Conservation (phyloP, 1,284 basidiomycete genomes). For the Boletus smithii region DNA sequence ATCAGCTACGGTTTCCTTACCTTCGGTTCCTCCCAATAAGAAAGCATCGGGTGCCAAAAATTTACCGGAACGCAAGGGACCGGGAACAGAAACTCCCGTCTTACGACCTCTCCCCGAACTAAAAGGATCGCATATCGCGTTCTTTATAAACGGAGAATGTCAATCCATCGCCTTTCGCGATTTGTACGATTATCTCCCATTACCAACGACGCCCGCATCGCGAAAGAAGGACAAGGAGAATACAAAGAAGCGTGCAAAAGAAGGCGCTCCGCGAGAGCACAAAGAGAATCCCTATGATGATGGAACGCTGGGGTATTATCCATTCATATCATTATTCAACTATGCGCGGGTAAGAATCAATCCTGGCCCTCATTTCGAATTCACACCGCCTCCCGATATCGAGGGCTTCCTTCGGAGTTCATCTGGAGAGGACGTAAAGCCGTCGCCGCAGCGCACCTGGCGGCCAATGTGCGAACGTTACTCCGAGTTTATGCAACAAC, state of each 20-base stretch:
- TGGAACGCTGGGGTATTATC: slow-evolving; percentile 93
- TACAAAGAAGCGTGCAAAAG: slow-evolving; percentile 51
- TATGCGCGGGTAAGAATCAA: slow-evolving; percentile 84
- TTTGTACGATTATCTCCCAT: slow-evolving; percentile 87
- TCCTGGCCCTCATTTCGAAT: slow-evolving; percentile 83
- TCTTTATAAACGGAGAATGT: slow-evolving; percentile 89
- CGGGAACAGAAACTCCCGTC: slow-evolving; percentile 28
- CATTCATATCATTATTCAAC: slow-evolving; percentile 91
- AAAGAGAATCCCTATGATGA: slow-evolving; percentile 89
- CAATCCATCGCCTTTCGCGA: slow-evolving; percentile 87
- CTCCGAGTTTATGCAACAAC: slow-evolving; percentile 72
- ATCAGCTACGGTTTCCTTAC: slow-evolving; percentile 53
- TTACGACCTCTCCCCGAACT: slow-evolving; percentile 74
- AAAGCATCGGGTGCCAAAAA: slow-evolving; percentile 67
- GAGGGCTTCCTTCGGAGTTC: slow-evolving; percentile 52
- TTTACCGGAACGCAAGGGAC: slow-evolving; percentile 46
- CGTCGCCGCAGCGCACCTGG: slow-evolving; percentile 52
- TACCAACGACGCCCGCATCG: slow-evolving; percentile 59
- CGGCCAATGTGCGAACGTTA: slow-evolving; percentile 77
- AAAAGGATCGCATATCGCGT: slow-evolving; percentile 74
- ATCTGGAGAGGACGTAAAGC: slow-evolving; percentile 35
- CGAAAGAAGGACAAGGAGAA: slow-evolving; percentile 53
- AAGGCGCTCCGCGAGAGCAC: slow-evolving; percentile 67
- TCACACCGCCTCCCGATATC: slow-evolving; percentile 72
- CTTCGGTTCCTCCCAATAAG: slow-evolving; percentile 52